A percentile compares a stretch with the other conserved stretches of the same genome.
Evolutionary conservation across 2,329 filamentous ascomycete genomes (phyloP).

Genomic region (Capronia coronata): DNA sequence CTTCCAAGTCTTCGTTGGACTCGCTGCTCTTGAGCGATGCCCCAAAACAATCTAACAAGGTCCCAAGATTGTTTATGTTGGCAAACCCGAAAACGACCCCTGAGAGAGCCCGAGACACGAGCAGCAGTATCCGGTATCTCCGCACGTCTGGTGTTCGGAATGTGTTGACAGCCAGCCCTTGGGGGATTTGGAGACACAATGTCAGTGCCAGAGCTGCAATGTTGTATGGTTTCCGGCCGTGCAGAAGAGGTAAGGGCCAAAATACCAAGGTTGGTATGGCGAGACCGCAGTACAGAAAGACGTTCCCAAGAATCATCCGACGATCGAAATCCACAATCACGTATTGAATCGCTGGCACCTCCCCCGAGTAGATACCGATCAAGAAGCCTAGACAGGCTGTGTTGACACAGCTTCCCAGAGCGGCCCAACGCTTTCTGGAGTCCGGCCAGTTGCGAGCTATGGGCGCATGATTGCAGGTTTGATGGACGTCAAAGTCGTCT

Average conservation of each 20-base stretch:
- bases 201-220: constrained; percentile 61
- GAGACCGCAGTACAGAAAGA: constrained; percentile 64
- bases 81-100: constrained; percentile 66
- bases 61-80: constrained; percentile 69
- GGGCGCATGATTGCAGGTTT: constrained; percentile 49
- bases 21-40: constrained; percentile 65
- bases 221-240: constrained; percentile 73
- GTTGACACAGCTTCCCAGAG: constrained; percentile 63
- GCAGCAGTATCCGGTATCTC: constrained; percentile 54
- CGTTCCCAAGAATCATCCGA: constrained; percentile 64
- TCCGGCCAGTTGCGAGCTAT: constrained; percentile 68
- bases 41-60: constrained; percentile 68
- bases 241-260: constrained; percentile 65
- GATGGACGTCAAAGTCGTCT: constrained; percentile 36
- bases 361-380: constrained; percentile 68
- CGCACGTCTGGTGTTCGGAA: constrained; percentile 51
- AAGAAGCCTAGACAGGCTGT: constrained; percentile 65
- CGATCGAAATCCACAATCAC: constrained; percentile 64
- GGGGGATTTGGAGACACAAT: constrained; percentile 68
- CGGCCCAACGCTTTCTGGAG: constrained; percentile 61
- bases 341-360: constrained; percentile 74
- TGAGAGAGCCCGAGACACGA: constrained; percentile 59
- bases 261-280: constrained; percentile 63
- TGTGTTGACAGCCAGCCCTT: constrained; percentile 59
- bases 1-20: constrained; percentile 65